Evolutionary conservation across 192 early-diverging fungal genomes (phyloP).

Genomic region (Dissophora globulifera): DNA sequence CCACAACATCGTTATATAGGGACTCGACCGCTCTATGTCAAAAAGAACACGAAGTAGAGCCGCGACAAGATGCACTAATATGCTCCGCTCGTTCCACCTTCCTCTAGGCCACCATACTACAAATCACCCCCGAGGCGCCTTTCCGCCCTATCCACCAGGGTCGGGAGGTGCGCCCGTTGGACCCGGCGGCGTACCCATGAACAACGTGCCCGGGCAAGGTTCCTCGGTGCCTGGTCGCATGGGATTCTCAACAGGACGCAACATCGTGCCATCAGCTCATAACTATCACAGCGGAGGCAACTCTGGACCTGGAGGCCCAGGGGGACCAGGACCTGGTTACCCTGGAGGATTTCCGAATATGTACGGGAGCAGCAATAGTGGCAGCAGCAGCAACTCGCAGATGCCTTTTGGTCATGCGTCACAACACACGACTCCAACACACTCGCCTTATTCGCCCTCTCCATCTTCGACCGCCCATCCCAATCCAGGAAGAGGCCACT

Average conservation of each 20-base stretch:
- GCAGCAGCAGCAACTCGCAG: constrained; percentile 8
- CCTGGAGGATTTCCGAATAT: constrained; percentile 5
- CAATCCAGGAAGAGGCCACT: constrained; percentile 43
- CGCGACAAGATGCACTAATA: no score
- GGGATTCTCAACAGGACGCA: constrained; percentile 19
- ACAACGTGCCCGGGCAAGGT: constrained; percentile 5
- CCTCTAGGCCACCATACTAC: constrained; percentile 23
- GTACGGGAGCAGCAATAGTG: constrained; percentile 12
- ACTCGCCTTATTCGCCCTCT: constrained; percentile 60
- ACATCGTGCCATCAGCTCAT: constrained; percentile 4
- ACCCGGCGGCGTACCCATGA: constrained; percentile 12
- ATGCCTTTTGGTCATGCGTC: constrained; percentile 36
- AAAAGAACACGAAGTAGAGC: no score
- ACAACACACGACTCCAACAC: constrained; percentile 37
- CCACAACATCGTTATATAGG: no score
- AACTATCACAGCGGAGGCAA: constrained; percentile 22
- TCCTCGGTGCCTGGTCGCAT: constrained; percentile 8
- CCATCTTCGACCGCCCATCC: constrained; percentile 58
- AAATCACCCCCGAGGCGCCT: constrained; percentile 36
- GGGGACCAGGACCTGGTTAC: constrained; percentile 13
- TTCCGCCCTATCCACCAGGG: constrained; percentile 42
- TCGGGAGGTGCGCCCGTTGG: constrained; percentile 26
- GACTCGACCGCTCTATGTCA: no score
- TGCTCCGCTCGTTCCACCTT: no score
- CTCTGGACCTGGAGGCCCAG: constrained; percentile 9